Evolutionary conservation across 352 stramenopile genomes (phyloP), one percentile per base, ranked within the genome.

Genomic region (Lagenidium giganteum): DNA sequence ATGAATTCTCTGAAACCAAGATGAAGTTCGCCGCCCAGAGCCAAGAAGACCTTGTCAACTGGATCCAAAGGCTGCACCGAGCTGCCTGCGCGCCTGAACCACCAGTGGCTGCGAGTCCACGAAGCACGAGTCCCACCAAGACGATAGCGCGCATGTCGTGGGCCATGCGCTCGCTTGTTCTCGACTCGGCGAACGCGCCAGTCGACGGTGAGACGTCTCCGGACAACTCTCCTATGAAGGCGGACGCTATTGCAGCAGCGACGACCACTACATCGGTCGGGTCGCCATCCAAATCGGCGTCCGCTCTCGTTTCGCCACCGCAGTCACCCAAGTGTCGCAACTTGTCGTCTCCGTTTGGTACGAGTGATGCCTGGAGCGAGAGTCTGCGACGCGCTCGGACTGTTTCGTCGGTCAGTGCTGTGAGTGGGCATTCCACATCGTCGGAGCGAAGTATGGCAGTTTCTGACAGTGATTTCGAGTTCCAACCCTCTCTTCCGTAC

Each of bases 91-190:
- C 67, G 2, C 74, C 77, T 0, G 71, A 83, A 18, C 67, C 71
- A 0, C 77, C 77, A 3, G 37, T 51, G 18, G 43, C 74, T 4
- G 41, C 61, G 33, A 70, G 48, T 13, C 65, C 67, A 14, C 62
- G 37, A 14, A 83, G 70, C 32, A 55, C 54, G 12, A 80, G 59
- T 21, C 59, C 70, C 14, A 57, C 61, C 37, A 55, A 59, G 3
- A 70, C 72, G 8, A 54, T 89, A 24, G 64, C 71, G 13, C 64
- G 79, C 14, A 92, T 92, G 79, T 89, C 79, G 4, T 60, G 72
- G 26, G 71, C 60, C 3, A 92, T 92, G 79, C 61, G 79, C 22
- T 77, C 67, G 14, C 87, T 92, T 48, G 77, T 92, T 22, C 63
- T 92, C 23, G 48, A 86, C 11, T 67, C 77, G 13, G 14, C 34